Evolutionary conservation across 345 rosid genomes (phyloP).

Genomic region (Erodium maritimum): DNA sequence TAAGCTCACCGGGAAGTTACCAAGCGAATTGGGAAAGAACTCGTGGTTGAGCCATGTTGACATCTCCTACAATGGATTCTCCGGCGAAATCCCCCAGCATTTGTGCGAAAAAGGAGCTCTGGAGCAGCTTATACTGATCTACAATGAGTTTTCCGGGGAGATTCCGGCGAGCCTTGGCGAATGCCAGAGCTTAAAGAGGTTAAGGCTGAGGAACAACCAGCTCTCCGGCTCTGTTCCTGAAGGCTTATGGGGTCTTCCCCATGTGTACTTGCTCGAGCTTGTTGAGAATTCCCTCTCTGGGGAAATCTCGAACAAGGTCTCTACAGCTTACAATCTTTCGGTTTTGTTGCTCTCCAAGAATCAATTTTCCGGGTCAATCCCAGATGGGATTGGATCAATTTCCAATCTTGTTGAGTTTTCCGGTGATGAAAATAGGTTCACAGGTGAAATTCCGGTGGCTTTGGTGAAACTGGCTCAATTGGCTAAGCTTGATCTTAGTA

Average conservation of each 20-base stretch:
- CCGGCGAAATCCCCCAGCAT: slow-evolving; percentile 49
- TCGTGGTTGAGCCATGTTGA: slow-evolving; percentile 43
- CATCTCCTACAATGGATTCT: slow-evolving; percentile 49
- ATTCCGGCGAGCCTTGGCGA: slow-evolving; percentile 47
- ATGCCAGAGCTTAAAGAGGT: slow-evolving; percentile 54
- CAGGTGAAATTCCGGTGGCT: slow-evolving; percentile 39
- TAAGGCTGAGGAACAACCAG: slow-evolving; percentile 45
- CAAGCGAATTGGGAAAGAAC: slow-evolving; percentile 51
- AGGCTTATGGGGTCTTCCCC: slow-evolving; percentile 66
- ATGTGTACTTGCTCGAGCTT: slow-evolving; percentile 52
- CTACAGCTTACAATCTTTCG: slow-evolving; percentile 58
- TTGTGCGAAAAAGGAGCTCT: slow-evolving; percentile 44
- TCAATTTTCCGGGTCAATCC: slow-evolving; percentile 48
- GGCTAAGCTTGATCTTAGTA: slow-evolving; percentile 55
- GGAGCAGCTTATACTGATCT: slow-evolving; percentile 45
- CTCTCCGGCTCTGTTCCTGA: slow-evolving; percentile 52
- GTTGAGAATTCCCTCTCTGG: slow-evolving; percentile 52
- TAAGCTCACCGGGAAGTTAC: slow-evolving; percentile 48
- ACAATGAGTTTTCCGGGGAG: slow-evolving; percentile 56
- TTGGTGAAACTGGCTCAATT: slow-evolving; percentile 41
- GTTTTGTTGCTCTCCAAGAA: slow-evolving; percentile 44
- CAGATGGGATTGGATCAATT: slow-evolving; percentile 42
- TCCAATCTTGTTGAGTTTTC: slow-evolving; percentile 40
- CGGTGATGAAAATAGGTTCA: slow-evolving; percentile 33
- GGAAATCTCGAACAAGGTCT: slow-evolving; percentile 23